Base-by-base conservation (phyloP, 2,329 filamentous ascomycete genomes). In the Venturia oleaginea region DNA sequence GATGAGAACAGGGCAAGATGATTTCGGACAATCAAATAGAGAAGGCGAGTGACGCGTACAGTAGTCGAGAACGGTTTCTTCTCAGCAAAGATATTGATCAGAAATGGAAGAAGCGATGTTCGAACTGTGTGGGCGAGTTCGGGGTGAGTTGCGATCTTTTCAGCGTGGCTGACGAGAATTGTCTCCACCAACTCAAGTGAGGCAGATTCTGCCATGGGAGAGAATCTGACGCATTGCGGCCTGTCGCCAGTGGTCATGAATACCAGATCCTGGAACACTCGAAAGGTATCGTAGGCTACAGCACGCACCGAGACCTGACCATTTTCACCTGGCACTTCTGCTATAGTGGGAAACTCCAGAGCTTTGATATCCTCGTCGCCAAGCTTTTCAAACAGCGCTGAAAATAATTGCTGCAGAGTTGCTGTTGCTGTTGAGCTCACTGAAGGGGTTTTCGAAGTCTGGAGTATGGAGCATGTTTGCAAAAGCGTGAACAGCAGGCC, bases 381-480 rank as follows among this genome's bases (percentile, higher is more conserved):
- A 1, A 97, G 91, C 74, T 95, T 94, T 73, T 97, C 94, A 75
- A 97, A 97, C 0, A 96, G 89, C 0, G 90, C 89, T 38, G 94
- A 91, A 8, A 97, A 87, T 17, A 99, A 83, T 75, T 97, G 94
- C 76, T 97, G 93, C 63, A 99, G 79, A 2, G 94, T 97, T n/a
- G 94, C 94, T 32, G 93, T 91, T 11, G 94, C 94, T 0, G 95
- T 97, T 70, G 95, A 95, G 72, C 93, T 95, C 69, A 99, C 92
- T 62, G 96, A 92, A 32, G 88, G 86, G 77, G 92, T 95, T 77
- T 97, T 97, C 75, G 90, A 94, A 65, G 86, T 88, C 76, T 97
- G 92, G 60, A 99, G 78, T 61, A 91, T 88, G 66, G 94, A 94
- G 77, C 94, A 97, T 72, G 96, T 91, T 73, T 96, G 92, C 68